These are phyloP conservation scores for Cladosporium halotolerans DNA, from an alignment of 2,329 filamentous ascomycete genomes.

Conservation along the genomic window DNA sequence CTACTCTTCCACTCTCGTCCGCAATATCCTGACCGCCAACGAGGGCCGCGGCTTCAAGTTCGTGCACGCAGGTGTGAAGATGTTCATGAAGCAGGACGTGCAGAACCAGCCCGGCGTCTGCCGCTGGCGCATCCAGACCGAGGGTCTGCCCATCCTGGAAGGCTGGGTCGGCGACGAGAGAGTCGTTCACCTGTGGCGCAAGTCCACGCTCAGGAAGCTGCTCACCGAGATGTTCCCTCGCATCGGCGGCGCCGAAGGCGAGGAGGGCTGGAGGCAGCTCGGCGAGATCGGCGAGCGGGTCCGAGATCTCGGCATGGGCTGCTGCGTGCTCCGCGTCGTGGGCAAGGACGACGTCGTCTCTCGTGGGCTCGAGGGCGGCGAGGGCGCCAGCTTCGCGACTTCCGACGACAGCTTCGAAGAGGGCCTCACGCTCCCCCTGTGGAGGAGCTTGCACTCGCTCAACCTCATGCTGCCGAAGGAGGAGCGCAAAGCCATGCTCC, in stretches of 20 bases:
- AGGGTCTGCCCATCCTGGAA: constrained; percentile 85
- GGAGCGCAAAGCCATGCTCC: constrained; percentile 81
- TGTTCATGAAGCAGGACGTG: constrained; percentile 97
- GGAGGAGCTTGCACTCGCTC: constrained; percentile 84
- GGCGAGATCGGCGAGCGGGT: constrained; percentile 85
- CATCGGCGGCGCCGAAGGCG: constrained; percentile 44
- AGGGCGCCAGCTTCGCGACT: constrained; percentile 27
- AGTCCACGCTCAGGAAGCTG: constrained; percentile 73
- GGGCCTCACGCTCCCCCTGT: constrained; percentile 81
- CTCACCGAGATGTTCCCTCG: constrained; percentile 97
- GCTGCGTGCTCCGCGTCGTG: constrained; percentile 81
- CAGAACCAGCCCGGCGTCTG: constrained; percentile 79
- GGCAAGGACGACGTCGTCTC: constrained; percentile 39
- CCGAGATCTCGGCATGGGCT: constrained; percentile 76
- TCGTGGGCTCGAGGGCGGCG: constrained; percentile 39
- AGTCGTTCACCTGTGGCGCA: constrained; percentile 66
- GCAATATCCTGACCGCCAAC: constrained; percentile 79
- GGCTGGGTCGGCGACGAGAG: constrained; percentile 78
- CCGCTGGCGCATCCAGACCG: constrained; percentile 90
- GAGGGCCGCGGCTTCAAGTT: constrained; percentile 90
- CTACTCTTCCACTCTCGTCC: constrained; percentile 80
- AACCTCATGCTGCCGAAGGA: constrained; percentile 99
- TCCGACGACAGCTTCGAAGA: constrained; percentile 56
- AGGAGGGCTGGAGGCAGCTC: constrained; percentile 64
- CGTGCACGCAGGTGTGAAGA: constrained; percentile 93